Conservation (phyloP, 768 basidiomycete genomes). For the Lanmaoa pseudosensibilis region DNA sequence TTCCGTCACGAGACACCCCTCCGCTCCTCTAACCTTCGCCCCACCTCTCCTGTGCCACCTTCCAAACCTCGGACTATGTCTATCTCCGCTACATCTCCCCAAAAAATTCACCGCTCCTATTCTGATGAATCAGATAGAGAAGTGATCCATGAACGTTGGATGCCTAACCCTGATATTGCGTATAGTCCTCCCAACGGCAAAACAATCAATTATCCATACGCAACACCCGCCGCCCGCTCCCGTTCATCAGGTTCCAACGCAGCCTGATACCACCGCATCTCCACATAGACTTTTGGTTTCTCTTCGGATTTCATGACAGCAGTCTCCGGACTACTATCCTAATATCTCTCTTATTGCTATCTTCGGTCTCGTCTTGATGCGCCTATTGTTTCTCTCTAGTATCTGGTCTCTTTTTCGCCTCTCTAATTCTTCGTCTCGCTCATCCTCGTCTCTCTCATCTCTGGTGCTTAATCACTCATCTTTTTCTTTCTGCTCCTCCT, state of each 20-base stretch:
- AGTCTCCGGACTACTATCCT: constrained; percentile 31
- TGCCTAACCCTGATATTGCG: constrained; percentile 46
- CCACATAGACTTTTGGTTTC: constrained; percentile 25
- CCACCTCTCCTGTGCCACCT: constrained; percentile 32
- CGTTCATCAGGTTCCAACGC: constrained; percentile 37
- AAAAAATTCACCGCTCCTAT: constrained; percentile 58
- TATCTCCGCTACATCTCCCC: constrained; percentile 46
- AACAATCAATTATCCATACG: constrained; percentile 28
- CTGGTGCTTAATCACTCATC: constrained; percentile 11
- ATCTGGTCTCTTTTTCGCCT: constrained; percentile 5
- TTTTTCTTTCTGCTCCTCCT: constrained; percentile 31
- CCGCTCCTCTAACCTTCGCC: constrained; percentile 28
- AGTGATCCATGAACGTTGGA: constrained; percentile 64
- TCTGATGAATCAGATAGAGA: constrained; percentile 63
- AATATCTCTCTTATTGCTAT: constrained; percentile 38
- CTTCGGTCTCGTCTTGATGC: constrained; percentile 28
- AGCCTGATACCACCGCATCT: constrained; percentile 28
- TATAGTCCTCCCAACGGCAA: constrained; percentile 40
- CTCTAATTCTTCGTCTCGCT: constrained; percentile 11
- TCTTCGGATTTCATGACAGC: constrained; percentile 28
- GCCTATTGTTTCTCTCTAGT: constrained; percentile 21
- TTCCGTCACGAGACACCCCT: constrained; percentile 33
- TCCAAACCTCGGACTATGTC: constrained; percentile 53
- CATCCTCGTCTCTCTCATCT: constrained; percentile 16
- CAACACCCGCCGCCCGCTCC: constrained; percentile 25